Evolutionary conservation across 441 rosid genomes (phyloP).

Genomic region (Aleurites moluccanus): DNA sequence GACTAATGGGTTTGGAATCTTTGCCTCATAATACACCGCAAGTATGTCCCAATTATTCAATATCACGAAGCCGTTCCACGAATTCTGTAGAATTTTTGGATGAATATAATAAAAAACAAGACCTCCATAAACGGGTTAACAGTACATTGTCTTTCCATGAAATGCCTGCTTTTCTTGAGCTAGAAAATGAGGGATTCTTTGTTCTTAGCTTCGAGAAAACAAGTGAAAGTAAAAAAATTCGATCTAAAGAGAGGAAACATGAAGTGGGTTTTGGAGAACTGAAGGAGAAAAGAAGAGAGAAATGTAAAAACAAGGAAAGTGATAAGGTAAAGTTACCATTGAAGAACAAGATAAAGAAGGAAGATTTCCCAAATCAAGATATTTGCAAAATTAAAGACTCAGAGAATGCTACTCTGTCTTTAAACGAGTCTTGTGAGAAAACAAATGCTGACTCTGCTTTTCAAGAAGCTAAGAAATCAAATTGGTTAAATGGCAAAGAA

Average conservation of each 20-base stretch:
- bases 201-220: conserved; percentile 57
- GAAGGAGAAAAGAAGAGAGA: conserved; percentile 32
- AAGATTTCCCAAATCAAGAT: conserved; percentile 7
- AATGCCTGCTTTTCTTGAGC: conserved; percentile 50
- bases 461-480: background rate
- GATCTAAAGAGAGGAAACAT: conserved; percentile 19
- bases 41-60: conserved; percentile 22
- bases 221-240: conserved; percentile 19
- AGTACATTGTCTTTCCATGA: conserved; percentile 40
- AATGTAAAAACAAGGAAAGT: conserved; percentile 26
- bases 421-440: background rate
- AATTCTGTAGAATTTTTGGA: conserved; percentile 35
- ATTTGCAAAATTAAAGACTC: conserved; percentile 14
- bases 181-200: conserved; percentile 61
- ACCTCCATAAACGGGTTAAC: conserved; percentile 38
- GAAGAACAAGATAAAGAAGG: conserved; percentile 2
- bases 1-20: conserved; percentile 73
- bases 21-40: conserved; percentile 22
- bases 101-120: conserved; percentile 24
- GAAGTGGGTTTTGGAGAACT: conserved; percentile 30
- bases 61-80: conserved; percentile 54
- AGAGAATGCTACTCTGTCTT: background rate
- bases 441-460: background rate
- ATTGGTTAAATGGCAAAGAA: background rate
- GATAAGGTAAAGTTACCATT: conserved; percentile 16